These are phyloP conservation scores for Ogataea siamensis DNA, from an alignment of 805 yeast genomes.

Conservation along the genomic window DNA sequence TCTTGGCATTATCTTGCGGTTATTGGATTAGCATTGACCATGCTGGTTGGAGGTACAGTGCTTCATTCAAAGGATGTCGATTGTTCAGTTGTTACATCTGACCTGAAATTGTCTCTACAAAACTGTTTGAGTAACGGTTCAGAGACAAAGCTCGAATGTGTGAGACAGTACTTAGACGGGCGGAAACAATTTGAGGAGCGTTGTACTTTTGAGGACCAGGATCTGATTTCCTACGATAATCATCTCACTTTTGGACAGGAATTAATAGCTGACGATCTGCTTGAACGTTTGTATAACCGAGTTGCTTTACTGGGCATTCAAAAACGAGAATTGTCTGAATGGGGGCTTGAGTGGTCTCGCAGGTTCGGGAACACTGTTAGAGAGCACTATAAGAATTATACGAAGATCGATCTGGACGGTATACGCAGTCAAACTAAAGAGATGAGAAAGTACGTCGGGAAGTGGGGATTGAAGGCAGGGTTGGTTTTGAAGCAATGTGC, in stretches of 20 bases:
- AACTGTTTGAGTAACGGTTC: constrained; percentile 8
- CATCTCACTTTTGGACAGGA: constrained; percentile 3
- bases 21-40: constrained; percentile 13
- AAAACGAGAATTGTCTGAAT: neutral
- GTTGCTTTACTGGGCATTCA: constrained; percentile 1
- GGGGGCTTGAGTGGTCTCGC: constrained; percentile 6
- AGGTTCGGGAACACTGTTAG: constrained; percentile 1
- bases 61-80: constrained; percentile 8
- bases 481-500: neutral
- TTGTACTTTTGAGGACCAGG: constrained; percentile 15
- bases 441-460: no score
- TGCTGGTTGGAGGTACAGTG: constrained; percentile 10
- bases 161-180: constrained; percentile 11
- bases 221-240: constrained; percentile 4
- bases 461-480: neutral
- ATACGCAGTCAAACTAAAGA: no score
- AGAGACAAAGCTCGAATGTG: constrained; percentile 12
- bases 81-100: constrained; percentile 7
- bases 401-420: no score
- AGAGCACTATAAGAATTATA: neutral
- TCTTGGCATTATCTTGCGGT: constrained; percentile 18
- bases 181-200: constrained; percentile 11
- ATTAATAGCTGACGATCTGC: neutral
- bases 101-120: constrained; percentile 10
- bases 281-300: neutral